These are phyloP conservation scores for Aureobasidium vineae DNA, from an alignment of 2,329 filamentous ascomycete genomes.

Conservation along the genomic window DNA sequence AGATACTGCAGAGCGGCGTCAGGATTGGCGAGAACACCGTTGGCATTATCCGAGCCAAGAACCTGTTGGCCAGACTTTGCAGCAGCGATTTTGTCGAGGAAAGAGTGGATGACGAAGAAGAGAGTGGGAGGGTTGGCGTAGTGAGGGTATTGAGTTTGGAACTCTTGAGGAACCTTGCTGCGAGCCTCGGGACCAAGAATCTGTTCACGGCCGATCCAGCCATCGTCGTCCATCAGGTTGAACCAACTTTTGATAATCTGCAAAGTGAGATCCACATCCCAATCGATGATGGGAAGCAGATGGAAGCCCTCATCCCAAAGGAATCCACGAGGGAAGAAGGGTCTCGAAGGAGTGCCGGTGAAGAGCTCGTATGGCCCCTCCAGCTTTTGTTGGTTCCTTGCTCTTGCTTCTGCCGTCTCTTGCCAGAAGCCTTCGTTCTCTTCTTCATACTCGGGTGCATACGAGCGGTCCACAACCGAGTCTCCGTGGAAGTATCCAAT, in stretches of 20 bases:
- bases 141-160: constrained; percentile 93
- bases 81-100: constrained; percentile 65
- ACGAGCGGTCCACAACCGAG: constrained; percentile 83
- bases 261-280: constrained; percentile 82
- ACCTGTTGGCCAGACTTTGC: constrained; percentile 35
- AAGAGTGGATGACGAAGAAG: constrained; percentile 81
- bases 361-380: constrained; percentile 88
- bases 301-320: constrained; percentile 99
- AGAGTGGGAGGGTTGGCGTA: constrained; percentile 96
- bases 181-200: constrained; percentile 89
- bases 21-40: constrained; percentile 61
- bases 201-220: constrained; percentile 96
- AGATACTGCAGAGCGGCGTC: constrained; percentile 70
- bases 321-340: constrained; percentile 96
- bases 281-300: constrained; percentile 84
- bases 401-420: constrained; percentile 77
- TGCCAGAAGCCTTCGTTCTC: constrained; percentile 96
- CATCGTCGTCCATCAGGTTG: constrained; percentile 91
- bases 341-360: constrained; percentile 84
- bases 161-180: constrained; percentile 90
- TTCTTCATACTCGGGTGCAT: constrained; percentile 91
- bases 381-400: constrained; percentile 63
- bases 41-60: constrained; percentile 38
- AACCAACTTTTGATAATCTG: constrained; percentile 96
- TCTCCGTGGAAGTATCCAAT: constrained; percentile 95